Evolutionary conservation across 2,329 filamentous ascomycete species (phyloP).

Genomic region (Lecanicillium sp.): DNA sequence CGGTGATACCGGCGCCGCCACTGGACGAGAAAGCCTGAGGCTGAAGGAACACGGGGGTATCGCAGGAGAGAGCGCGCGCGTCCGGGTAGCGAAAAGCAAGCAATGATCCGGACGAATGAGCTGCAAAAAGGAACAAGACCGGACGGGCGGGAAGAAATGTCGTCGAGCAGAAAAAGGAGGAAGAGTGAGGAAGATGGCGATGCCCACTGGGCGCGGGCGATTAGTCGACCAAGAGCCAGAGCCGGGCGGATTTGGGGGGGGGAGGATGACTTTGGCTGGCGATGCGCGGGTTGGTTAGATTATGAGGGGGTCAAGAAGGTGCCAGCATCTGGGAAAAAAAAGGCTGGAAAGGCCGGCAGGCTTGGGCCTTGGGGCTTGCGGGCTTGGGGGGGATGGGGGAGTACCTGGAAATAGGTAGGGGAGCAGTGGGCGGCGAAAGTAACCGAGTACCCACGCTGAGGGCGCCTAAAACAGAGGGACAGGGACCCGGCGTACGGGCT

Average conservation of each 20-base stretch:
- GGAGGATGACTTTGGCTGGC: slow-evolving; percentile 4
- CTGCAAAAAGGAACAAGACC: background rate
- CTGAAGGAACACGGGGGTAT: slow-evolving; percentile 3
- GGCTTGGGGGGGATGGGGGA: background rate
- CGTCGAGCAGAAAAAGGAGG: slow-evolving; percentile 1
- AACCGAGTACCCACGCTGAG: background rate
- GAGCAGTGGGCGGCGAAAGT: background rate
- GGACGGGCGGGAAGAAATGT: background rate
- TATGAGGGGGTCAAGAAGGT: slow-evolving; percentile 12
- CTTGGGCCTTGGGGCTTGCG: no score
- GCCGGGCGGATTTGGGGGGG: slow-evolving; percentile 5
- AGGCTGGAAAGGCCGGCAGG: background rate
- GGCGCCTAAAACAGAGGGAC: no score
- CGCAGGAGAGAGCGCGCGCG: slow-evolving; percentile 5
- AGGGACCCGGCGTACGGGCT: background rate
- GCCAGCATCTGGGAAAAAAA: slow-evolving; percentile 1
- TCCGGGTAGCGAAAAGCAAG: slow-evolving; percentile 10
- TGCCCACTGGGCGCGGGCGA: slow-evolving; percentile 10
- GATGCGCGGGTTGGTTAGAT: slow-evolving; percentile 7
- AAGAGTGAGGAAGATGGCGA: slow-evolving; percentile 6
- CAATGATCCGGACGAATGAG: background rate
- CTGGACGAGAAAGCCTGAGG: slow-evolving; percentile 7
- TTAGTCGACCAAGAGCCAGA: background rate
- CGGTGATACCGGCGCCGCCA: slow-evolving; percentile 11
- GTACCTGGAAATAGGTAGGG: background rate